phyloP scores from a whole-genome alignment of 176 grass and related monocot genomes.

The Aegilops tauschii region DNA sequence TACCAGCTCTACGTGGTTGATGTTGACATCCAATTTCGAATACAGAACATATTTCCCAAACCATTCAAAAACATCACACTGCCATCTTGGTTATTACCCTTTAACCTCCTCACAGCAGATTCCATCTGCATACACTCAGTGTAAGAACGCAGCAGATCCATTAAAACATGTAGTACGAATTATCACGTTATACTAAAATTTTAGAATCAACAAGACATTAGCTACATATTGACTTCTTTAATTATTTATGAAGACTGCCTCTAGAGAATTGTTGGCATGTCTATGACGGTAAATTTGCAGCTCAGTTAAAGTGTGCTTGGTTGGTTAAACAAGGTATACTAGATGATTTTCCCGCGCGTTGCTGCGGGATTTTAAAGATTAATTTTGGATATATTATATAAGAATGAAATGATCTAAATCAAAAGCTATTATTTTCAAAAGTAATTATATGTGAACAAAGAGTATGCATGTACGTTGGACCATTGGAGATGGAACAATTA shows the following conservation, averaged over 20 bases:
- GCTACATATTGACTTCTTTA: no score
- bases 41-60: conserved; percentile 70
- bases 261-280: not conserved
- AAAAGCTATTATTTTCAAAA: no score
- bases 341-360: no score
- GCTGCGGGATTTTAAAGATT: no score
- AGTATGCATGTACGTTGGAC: no score
- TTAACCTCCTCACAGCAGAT: conserved; percentile 49
- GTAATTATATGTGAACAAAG: no score
- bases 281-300: not conserved
- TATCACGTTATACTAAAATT: not conserved
- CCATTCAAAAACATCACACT: conserved; percentile 67
- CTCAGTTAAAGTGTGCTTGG: not conserved
- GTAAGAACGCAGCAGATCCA: conserved; percentile 1
- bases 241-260: no score
- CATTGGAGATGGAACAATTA: no score
- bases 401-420: no score
- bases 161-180: not conserved
- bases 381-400: not conserved
- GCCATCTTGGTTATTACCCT: conserved; percentile 39
- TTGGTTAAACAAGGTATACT: not conserved
- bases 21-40: conserved; percentile 69
- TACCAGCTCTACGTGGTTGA: conserved; percentile 70
- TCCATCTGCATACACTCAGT: conserved; percentile 46
- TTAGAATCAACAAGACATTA: not conserved